A percentile compares a stretch with the other conserved stretches of the same genome.
phyloP scores from a whole-genome alignment of 2,329 filamentous ascomycete species.

The Paecilomyces dactylethromorphus region DNA sequence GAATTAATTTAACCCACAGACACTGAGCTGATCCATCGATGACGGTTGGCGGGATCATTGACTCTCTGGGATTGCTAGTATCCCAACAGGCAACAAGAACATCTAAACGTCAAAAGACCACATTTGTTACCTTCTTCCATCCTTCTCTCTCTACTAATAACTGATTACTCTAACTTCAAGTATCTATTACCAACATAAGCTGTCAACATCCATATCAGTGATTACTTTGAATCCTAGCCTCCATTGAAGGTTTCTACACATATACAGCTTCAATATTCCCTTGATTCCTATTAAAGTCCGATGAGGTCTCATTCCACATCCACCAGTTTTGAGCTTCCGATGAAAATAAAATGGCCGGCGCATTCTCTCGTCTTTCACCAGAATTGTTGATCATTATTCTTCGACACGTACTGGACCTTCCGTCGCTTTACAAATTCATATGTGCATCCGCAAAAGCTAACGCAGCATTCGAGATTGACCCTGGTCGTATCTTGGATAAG shows the following conservation, averaged over 20 bases:
- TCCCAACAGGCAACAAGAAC: neutral
- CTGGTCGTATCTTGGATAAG: slow-evolving; percentile 1
- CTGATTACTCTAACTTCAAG: too few relatives aligned
- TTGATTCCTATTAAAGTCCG: neutral
- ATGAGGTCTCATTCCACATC: neutral
- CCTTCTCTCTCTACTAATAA: neutral
- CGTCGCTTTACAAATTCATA: neutral
- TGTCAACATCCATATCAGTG: neutral
- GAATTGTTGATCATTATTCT: neutral
- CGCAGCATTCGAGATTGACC: neutral
- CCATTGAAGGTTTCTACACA: neutral
- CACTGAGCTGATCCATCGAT: neutral
- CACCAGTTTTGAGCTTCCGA: neutral
- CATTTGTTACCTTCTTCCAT: neutral
- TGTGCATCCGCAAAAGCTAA: slow-evolving; percentile 2
- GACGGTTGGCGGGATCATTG: neutral
- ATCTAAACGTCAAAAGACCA: neutral
- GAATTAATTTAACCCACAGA: too few relatives aligned
- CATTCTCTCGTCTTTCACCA: neutral
- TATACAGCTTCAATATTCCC: neutral
- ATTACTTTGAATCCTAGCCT: neutral
- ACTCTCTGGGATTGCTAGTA: neutral
- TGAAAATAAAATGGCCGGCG: neutral
- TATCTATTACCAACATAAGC: neutral
- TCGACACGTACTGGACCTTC: neutral